Conservation (phyloP, 2,329 filamentous ascomycete genomes). For the Verruconis gallopava region DNA sequence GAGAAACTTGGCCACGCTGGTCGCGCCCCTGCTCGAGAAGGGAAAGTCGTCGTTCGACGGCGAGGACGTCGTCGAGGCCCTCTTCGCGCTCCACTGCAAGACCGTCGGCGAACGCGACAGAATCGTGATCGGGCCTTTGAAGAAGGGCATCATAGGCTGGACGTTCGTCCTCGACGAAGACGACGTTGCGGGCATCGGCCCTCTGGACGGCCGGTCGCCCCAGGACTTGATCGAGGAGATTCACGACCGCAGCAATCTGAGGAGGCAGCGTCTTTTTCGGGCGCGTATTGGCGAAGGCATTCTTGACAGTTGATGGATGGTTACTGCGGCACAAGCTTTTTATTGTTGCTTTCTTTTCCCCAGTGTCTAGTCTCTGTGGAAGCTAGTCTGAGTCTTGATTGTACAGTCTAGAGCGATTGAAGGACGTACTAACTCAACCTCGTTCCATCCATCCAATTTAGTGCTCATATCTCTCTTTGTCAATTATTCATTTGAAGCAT, state of each 20-base stretch:
- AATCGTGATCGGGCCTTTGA: too few relatives aligned
- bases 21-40: not conserved
- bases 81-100: not conserved
- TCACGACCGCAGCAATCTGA: not conserved
- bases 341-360: not conserved
- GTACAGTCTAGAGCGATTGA: not conserved
- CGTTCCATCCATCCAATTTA: too few relatives aligned
- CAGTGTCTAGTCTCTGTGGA: not conserved
- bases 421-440: too few relatives aligned
- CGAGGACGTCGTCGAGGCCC: not conserved
- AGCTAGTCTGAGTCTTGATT: not conserved
- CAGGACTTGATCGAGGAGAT: not conserved
- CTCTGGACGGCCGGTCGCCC: not conserved
- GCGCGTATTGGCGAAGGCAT: not conserved
- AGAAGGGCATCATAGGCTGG: not conserved
- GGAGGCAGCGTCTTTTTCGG: not conserved
- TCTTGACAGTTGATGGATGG: not conserved
- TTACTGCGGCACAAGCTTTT: not conserved
- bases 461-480: too few relatives aligned
- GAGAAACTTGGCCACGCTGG: not conserved
- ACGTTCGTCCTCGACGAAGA: not conserved
- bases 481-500: too few relatives aligned
- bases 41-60: not conserved
- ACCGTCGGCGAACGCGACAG: not conserved
- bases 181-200: not conserved